These are phyloP conservation scores for Cladosporium sp. DNA, from an alignment of 2,329 filamentous ascomycete species.

Conservation along the genomic window DNA sequence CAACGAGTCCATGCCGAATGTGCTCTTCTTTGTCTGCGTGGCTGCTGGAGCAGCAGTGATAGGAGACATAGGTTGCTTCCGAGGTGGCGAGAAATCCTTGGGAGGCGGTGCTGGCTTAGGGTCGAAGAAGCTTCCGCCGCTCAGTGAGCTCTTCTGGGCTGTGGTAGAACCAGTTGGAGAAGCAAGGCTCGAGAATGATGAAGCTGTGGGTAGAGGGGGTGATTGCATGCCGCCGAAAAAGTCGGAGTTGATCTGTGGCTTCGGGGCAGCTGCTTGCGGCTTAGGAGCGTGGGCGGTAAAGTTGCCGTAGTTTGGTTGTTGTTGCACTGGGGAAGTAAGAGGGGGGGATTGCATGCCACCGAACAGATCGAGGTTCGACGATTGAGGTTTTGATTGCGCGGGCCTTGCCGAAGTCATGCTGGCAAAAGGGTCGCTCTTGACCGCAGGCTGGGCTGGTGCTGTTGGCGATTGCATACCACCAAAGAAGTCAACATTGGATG, in stretches of 20 bases:
- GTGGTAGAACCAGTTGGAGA: slow-evolving; percentile 54
- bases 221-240: slow-evolving; percentile 45
- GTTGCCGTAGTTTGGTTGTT: slow-evolving; percentile 29
- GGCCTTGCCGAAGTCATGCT: slow-evolving; percentile 31
- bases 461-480: slow-evolving; percentile 65
- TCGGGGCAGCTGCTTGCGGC: slow-evolving; percentile 50
- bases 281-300: slow-evolving; percentile 53
- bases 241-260: slow-evolving; percentile 24
- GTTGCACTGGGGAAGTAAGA: slow-evolving; percentile 19
- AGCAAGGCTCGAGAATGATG: slow-evolving; percentile 62
- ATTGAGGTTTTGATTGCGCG: slow-evolving; percentile 17
- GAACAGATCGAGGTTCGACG: slow-evolving; percentile 53
- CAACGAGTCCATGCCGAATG: slow-evolving; percentile 31
- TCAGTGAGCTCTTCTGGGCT: slow-evolving; percentile 51
- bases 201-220: slow-evolving; percentile 44
- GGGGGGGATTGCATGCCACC: slow-evolving; percentile 66
- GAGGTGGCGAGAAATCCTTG: slow-evolving; percentile 60
- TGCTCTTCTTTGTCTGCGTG: slow-evolving; percentile 40
- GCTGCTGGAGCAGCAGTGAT: slow-evolving; percentile 39
- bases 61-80: slow-evolving; percentile 49
- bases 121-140: slow-evolving; percentile 84
- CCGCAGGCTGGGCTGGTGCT: slow-evolving; percentile 33
- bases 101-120: slow-evolving; percentile 53
- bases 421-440: slow-evolving; percentile 26
- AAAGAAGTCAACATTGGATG: slow-evolving; percentile 53